These are phyloP conservation scores for Chlorella sp. DNA, from an alignment of 139 green algal genomes.

Conservation along the genomic window DNA sequence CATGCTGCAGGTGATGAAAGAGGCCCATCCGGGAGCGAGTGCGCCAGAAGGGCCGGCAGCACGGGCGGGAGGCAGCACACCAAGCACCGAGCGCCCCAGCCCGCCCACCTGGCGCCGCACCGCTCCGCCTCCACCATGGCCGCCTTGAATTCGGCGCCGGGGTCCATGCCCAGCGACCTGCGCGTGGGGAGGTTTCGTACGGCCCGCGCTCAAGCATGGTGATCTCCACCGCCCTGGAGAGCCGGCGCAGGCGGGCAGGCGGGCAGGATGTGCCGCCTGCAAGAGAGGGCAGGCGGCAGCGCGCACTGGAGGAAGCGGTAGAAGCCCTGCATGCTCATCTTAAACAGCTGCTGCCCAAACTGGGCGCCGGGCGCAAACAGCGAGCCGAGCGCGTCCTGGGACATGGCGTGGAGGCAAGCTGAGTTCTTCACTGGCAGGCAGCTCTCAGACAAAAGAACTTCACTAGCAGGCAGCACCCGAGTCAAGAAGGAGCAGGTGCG, in stretches of 20 bases:
- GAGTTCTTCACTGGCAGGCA: not conserved
- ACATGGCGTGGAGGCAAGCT: not conserved
- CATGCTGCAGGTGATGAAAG: not conserved
- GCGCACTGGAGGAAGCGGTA: not conserved
- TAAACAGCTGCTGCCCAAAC: constrained; percentile 25
- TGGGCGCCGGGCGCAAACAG: not conserved
- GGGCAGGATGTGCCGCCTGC: too few relatives aligned
- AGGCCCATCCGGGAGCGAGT: not conserved
- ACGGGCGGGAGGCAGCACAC: not conserved
- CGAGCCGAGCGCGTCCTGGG: constrained; percentile 17
- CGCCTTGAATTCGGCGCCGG: constrained; percentile 56
- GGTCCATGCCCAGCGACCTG: constrained; percentile 47
- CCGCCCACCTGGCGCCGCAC: not conserved
- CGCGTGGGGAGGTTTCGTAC: too few relatives aligned
- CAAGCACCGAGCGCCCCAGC: not conserved
- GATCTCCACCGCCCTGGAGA: constrained; percentile 30
- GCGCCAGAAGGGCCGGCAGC: not conserved
- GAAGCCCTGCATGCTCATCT: constrained; percentile 16
- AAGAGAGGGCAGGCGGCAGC: too few relatives aligned
- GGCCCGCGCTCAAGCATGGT: too few relatives aligned
- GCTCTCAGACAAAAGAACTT: not conserved
- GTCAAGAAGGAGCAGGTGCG: not conserved
- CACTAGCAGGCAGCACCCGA: not conserved
- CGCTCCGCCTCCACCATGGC: constrained; percentile 53
- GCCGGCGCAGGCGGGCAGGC: not conserved